Conservation (phyloP, 352 stramenopile species). For the Globisporangium carolinianum region DNA sequence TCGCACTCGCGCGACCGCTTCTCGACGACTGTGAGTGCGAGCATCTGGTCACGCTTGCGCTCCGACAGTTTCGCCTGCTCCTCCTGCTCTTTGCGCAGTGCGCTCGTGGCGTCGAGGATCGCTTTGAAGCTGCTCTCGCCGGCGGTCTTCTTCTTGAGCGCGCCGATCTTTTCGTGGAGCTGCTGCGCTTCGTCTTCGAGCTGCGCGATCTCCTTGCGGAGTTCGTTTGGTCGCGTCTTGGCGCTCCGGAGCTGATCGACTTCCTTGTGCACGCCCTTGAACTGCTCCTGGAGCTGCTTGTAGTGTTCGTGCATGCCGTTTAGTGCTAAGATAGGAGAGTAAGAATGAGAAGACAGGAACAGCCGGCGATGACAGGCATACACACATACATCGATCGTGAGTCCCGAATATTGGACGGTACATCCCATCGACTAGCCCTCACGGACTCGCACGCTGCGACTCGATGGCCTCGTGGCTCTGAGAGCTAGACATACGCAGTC, state of each 20-base stretch:
- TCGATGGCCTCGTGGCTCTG: too few species aligned
- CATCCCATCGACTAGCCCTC: too few species aligned
- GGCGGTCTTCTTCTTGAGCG: constrained; percentile 85
- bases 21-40: constrained; percentile 79
- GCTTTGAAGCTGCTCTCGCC: constrained; percentile 81
- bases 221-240: constrained; percentile 76
- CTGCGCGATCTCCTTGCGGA: constrained; percentile 88
- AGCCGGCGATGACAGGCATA: background rate
- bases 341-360: background rate
- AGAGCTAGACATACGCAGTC: background rate
- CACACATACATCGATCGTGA: background rate
- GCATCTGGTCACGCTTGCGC: constrained; percentile 85
- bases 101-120: constrained; percentile 87
- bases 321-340: constrained; percentile 21
- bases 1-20: constrained; percentile 68
- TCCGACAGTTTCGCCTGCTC: constrained; percentile 90
- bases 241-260: constrained; percentile 76
- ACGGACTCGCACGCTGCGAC: too few species aligned
- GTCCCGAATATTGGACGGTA: background rate
- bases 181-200: constrained; percentile 89
- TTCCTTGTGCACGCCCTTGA: constrained; percentile 88
- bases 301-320: constrained; percentile 87
- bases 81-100: constrained; percentile 91
- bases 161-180: constrained; percentile 87
- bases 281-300: constrained; percentile 91